Evolutionary conservation across 2,329 filamentous ascomycete species (phyloP), one percentile per base, ranked within the genome.

Genomic region (Pseudogymnoascus sp.): DNA sequence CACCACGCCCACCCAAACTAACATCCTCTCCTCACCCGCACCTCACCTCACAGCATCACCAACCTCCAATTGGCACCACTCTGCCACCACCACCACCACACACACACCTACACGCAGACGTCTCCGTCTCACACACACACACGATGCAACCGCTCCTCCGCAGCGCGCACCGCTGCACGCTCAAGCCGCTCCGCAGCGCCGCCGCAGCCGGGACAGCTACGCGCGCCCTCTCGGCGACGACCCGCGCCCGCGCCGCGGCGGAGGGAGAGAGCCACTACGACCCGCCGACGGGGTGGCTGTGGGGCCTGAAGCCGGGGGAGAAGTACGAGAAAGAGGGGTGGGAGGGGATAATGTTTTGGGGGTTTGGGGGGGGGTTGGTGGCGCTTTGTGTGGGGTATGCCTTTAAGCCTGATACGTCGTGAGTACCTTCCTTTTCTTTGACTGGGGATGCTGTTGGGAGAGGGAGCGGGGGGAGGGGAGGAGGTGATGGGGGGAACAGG

Each of bases 341-440:
- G 95, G 95, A 99, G 83, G 86, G 82, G 69, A 78, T 92, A 63
- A 93, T 89, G 81, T 88, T 88, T 75, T 90, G 90, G 75, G 92
- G 93, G 60, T 92, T 96, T 77, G 89, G 87, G 75, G 91, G 90
- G 63, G 88, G 87, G 73, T 78, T 96, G 73, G 78, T 86, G 28
- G 81, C 91, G 68, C 88, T 87, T 63, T 86, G 84, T 66, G 81
- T 97, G 68, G 91, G 89, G 68, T 91, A 96, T 79, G 91, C 91
- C 67, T 97, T 95, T 76, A 97, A 97, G 87, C 95, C 95, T 62
- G 95, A 99, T 83, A 97, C 93, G 68, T 96, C 91, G 95, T 99
- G 83, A 80, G 93, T 91, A 65, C 53, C 62, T 44, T 61, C 42
- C 4, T 60, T 64, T 66, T 62, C 60, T 64, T 38, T n/a, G 63